Base-by-base conservation (phyloP, 768 basidiomycete genomes). In the Suillus tomentosus region DNA sequence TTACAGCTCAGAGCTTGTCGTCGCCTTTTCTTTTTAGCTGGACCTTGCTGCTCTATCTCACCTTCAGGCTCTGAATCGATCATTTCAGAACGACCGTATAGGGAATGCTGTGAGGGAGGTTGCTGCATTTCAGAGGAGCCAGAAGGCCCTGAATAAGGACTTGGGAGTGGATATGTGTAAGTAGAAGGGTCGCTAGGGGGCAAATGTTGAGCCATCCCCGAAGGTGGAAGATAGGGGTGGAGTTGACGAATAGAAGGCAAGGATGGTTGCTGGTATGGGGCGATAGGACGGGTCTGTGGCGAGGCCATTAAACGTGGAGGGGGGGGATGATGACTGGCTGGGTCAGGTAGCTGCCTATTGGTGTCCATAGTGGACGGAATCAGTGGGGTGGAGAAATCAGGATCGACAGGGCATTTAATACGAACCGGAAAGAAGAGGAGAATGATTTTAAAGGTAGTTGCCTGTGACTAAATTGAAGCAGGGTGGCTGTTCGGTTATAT, bases 1-100 rank as follows among this genome's bases (percentile, higher is more conserved):
- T 91, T 94, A 76, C 92, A 94, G 72, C 91, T 94, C 68, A 94
- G 77, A 45, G 92, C 91, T 73, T 94, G 91, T 53, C 92, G 79
- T 60, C 92, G 82, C 60, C 92, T 80, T 76, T 92, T 94, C 84
- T 92, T 92, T 82, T 92, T 93, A 17, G 87, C 87, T 17, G 87
- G 90, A 48, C 82, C 82, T 58, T 81, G 83, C 14, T 75, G 73
- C 53, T 82, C 82, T 11, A 80, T 75, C 50, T 81, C 79, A 27
- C 82, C 84, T 50, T 90, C 89, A 14, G 71, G 76, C 57, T 89
- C 88, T 39, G 87, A 87, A 22, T 88, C 87, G 34, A 76, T 76
- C 13, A 69, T 76, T 61, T 79, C 78, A 51, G 79, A 67, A 43
- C 77, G 76, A n/a, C 66, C 60, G 63, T 78, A 72, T 62, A 67